Conservation (phyloP, 805 yeast genomes). For the Metschnikowia shivogae region DNA sequence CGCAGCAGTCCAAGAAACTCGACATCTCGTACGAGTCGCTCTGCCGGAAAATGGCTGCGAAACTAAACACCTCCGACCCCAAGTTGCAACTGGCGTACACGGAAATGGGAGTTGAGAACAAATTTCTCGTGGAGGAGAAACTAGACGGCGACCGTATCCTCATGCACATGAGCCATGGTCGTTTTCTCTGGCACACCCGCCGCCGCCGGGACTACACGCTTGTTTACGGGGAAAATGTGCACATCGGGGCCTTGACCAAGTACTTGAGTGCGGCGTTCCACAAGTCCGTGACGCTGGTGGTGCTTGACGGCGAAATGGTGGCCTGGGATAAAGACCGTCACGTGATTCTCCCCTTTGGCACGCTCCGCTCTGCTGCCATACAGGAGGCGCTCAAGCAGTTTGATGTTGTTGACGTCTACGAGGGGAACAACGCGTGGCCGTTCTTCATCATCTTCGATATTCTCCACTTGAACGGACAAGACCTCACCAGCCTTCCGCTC, state of each 20-base stretch:
- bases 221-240: constrained; percentile 55
- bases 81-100: constrained; percentile 18
- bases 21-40: constrained; percentile 47
- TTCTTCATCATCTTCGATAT: constrained; percentile 69
- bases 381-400: constrained; percentile 45
- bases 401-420: constrained; percentile 19
- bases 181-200: constrained; percentile 55
- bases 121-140: constrained; percentile 79
- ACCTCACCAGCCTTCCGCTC: constrained; percentile 54
- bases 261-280: constrained; percentile 42
- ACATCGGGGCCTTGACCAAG: constrained; percentile 52
- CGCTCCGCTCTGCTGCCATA: constrained; percentile 66
- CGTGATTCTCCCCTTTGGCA: constrained; percentile 71
- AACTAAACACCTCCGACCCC: constrained; percentile 17
- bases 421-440: constrained; percentile 42
- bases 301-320: constrained; percentile 91
- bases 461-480: constrained; percentile 60
- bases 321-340: constrained; percentile 66
- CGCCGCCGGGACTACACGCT: constrained; percentile 69
- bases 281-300: constrained; percentile 33
- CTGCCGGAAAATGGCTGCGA: constrained; percentile 40
- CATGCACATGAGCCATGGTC: constrained; percentile 50
- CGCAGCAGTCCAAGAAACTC: constrained; percentile 67
- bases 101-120: constrained; percentile 14
- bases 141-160: constrained; percentile 91